Base-by-base conservation (phyloP, 83 land plant species). In the Larix sibirica region DNA sequence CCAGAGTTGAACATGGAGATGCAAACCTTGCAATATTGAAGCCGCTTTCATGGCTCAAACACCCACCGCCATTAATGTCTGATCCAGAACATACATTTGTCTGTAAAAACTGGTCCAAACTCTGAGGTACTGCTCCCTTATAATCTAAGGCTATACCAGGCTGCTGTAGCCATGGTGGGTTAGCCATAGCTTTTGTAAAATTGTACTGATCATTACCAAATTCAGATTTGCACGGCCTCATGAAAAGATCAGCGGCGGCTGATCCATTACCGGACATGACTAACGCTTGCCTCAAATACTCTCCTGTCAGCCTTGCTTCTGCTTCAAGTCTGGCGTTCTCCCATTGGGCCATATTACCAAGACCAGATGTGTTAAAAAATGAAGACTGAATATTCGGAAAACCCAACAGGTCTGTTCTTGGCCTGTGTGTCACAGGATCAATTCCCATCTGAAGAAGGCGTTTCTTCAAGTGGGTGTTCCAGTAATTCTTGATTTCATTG, bases 381-480 rank as follows among this genome's bases (percentile, higher is more conserved):
- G n/a, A 24, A 47, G 79, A 54, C 14, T 54, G 36, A 6, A 47
- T 59, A 54, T 2, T 24, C 5, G 79, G 17, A 17, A 76, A 59
- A 76, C 6, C 36, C 36, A 76, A 14, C 2, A 76, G n/a, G 79
- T 76, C 61, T 76, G 79, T 31, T 76, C 60, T 76, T 21, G 61
- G 60, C 79, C 31, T 47, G 20, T 76, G 79, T 36, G 79, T 76
- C 6, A 76, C 79, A 47, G 78, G 78, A 50, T 75, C 78, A 12
- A 75, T 75, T 75, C 78, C 78, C 78, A 75, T 75, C 58, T 75
- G 78, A 14, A 50, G 4, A 13, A 75, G 60, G 54, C 78, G 78
- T 50, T 75, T 75, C 24, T 75, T 75, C 78, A 75, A 75, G 54
- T 75, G 78, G 60, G 78, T 75, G 18, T 75, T 75, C 78, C 78